These are phyloP conservation scores for Colletotrichum siamense DNA, from an alignment of 2,329 filamentous ascomycete genomes.

Conservation along the genomic window DNA sequence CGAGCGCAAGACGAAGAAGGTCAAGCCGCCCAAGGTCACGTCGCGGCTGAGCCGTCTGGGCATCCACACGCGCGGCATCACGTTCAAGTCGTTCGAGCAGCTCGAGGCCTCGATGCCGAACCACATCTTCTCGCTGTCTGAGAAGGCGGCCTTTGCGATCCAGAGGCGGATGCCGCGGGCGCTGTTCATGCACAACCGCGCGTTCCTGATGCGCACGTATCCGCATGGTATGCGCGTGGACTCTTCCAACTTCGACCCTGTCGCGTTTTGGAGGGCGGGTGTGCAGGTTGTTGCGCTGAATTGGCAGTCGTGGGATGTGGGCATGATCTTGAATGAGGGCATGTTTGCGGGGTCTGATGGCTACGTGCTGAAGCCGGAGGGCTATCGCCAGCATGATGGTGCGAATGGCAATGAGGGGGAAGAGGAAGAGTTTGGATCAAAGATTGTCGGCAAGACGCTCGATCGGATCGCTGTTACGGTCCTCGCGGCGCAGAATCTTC, in stretches of 20 bases:
- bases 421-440: conserved; percentile 33
- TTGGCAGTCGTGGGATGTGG: conserved; percentile 90
- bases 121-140: conserved; percentile 73
- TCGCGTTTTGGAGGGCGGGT: conserved; percentile 84
- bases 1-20: conserved; percentile 1
- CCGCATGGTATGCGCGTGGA: conserved; percentile 81
- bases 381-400: neutral
- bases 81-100: conserved; percentile 80
- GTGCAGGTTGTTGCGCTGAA: conserved; percentile 92
- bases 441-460: conserved; percentile 62
- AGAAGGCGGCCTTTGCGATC: conserved; percentile 67
- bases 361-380: conserved; percentile 84
- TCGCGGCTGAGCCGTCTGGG: conserved; percentile 77
- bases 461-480: conserved; percentile 72
- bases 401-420: neutral
- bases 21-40: conserved; percentile 69
- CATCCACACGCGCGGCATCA: conserved; percentile 82
- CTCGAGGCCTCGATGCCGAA: conserved; percentile 70
- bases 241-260: conserved; percentile 87
- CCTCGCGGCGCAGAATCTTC: conserved; percentile 77
- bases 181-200: conserved; percentile 82
- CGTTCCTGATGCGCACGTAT: conserved; percentile 86
- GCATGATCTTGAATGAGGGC: conserved; percentile 94
- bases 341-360: conserved; percentile 86
- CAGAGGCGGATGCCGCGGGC: conserved; percentile 52